Evolutionary conservation across 495 filamentous ascomycete species (phyloP).

Genomic region (Platismatia glauca): DNA sequence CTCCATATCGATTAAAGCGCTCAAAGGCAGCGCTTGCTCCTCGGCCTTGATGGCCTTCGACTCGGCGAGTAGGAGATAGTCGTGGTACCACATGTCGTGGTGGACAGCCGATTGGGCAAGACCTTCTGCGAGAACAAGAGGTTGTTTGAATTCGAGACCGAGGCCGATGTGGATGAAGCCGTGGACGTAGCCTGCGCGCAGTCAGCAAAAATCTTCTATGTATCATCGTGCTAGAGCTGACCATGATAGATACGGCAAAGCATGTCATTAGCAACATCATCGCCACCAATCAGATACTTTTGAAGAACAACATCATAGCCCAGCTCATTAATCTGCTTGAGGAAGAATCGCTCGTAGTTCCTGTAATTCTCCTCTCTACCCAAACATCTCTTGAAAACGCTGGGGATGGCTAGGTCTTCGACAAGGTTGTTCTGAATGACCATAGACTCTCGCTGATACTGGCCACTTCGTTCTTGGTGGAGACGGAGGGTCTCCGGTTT

Average conservation of each 20-base stretch:
- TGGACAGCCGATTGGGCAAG: conserved; percentile 20
- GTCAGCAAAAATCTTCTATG: neutral
- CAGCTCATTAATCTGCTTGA: conserved; percentile 10
- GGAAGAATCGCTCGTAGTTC: conserved; percentile 11
- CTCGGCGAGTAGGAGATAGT: conserved; percentile 11
- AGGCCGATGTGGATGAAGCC: conserved; percentile 20
- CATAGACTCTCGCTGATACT: conserved; percentile 5
- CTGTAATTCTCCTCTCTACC: conserved; percentile 8
- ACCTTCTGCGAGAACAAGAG: conserved; percentile 15
- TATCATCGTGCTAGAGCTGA: neutral
- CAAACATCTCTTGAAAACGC: conserved; percentile 3
- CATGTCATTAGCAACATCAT: conserved; percentile 10
- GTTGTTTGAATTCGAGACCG: conserved; percentile 18
- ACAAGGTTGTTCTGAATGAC: neutral
- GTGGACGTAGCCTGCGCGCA: conserved; percentile 16
- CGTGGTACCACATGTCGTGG: conserved; percentile 19
- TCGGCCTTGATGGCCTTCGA: neutral
- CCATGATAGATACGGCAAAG: conserved; percentile 11
- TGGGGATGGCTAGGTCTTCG: conserved; percentile 5
- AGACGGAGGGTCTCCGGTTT: conserved; percentile 5
- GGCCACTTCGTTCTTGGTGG: conserved; percentile 7
- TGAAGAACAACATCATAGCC: conserved; percentile 13
- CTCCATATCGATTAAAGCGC: conserved; percentile 4
- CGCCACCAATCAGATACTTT: conserved; percentile 13
- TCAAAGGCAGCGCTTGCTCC: conserved; percentile 12